These are phyloP conservation scores for Chytridium lagenaria DNA, from an alignment of 371 early-diverging fungal genomes.

Conservation along the genomic window DNA sequence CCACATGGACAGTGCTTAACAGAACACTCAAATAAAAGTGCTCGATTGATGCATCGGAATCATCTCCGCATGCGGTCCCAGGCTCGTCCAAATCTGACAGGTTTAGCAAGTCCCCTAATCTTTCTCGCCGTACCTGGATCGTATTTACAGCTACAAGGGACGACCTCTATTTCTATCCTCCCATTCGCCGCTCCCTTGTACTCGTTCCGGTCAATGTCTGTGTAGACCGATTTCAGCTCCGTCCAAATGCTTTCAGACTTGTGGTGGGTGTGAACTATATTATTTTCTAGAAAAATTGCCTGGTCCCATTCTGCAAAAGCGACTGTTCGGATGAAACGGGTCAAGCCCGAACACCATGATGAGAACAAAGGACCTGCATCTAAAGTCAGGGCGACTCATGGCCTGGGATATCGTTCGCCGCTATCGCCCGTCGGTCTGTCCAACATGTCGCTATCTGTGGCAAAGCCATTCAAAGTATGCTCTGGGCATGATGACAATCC, in stretches of 20 bases:
- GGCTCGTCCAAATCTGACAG: constrained; percentile 25
- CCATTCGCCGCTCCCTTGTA: constrained; percentile 75
- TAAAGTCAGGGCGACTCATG: neutral
- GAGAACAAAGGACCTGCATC: neutral
- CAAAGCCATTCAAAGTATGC: neutral
- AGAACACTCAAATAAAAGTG: constrained; percentile 91
- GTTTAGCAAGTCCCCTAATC: neutral
- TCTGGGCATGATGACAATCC: neutral
- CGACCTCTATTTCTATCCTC: constrained; percentile 72
- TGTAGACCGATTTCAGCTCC: constrained; percentile 40
- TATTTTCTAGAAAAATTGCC: neutral
- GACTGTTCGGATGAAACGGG: neutral
- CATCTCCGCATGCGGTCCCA: constrained; percentile 83
- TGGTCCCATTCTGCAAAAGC: too few relatives aligned
- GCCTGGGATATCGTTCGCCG: neutral
- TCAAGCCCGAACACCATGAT: neutral
- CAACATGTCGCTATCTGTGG: neutral
- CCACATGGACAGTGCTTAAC: constrained; percentile 89
- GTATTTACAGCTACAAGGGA: constrained; percentile 83
- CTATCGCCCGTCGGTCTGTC: neutral
- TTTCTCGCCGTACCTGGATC: constrained; percentile 54
- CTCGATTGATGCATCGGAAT: constrained; percentile 91
- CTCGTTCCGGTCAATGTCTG: constrained; percentile 68
- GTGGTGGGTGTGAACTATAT: neutral
- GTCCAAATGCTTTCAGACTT: neutral